Evolutionary conservation across 148 eudicot species (phyloP), one percentile per base, ranked within the genome.

Genomic region (Vaccinium macrocarpon): DNA sequence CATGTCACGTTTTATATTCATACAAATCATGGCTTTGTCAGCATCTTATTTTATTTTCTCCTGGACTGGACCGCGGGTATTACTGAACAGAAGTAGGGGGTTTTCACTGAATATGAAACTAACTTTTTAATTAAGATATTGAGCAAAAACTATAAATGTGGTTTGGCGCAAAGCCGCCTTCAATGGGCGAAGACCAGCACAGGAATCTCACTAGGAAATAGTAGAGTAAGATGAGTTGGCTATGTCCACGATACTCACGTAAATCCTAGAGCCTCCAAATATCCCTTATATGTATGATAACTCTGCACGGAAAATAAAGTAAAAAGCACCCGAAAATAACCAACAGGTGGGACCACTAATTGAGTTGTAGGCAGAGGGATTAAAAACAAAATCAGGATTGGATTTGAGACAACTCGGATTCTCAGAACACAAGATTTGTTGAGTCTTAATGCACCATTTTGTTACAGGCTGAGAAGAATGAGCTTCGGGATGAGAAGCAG

Each of bases 391-490:
- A 68, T 27, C 38, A 27, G 38, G 38, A 27, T 68, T 13, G 9
- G 27, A 68, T 32, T 27, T 1, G 42, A 68, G 73, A 27, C 35
- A 68, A 27, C 73, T 68, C 73, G 13, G 18, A 68, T 27, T 16
- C 73, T 68, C 73, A 29, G 18, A 68, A 68, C 38, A 27, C 2
- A 7, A 42, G 14, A 12, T 9, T 18, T 75, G 53, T 76, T 49
- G 23, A 8, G 27, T 76, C 72, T 12, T 57, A 2, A 32, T n/a
- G 4, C 23, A 14, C 4, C 18, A 38, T 35, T 25, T 25, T 25
- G 21, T 61, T 89, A 59, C 83, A 94, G 97, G 89, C 87, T 3
- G 95, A 94, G 94, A 94, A 94, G 89, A 92, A 85, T 51, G 93
- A 90, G 79, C 93, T 92, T 50, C 92, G 94, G 2, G 91, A 86